These are phyloP conservation scores for Solanum corneliomulleri DNA, from an alignment of 257 asterid species.

Conservation along the genomic window DNA sequence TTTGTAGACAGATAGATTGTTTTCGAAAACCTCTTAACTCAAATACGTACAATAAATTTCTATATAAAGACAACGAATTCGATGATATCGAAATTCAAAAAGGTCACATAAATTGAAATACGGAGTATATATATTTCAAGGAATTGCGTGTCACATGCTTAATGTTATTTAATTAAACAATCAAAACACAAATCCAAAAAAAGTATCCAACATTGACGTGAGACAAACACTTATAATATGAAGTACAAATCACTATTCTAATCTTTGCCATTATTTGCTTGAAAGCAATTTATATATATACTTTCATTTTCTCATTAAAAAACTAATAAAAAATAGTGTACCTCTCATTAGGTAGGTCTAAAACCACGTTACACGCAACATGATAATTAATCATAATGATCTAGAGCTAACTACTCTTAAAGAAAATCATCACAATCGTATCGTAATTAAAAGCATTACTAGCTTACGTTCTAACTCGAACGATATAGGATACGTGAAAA, in stretches of 20 bases:
- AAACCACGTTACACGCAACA: not conserved
- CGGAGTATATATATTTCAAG: not conserved
- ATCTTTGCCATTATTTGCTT: not conserved
- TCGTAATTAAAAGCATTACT: not conserved
- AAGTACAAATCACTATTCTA: not conserved
- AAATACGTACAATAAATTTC: too few relatives aligned
- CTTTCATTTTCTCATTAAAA: not conserved
- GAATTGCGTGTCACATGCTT: not conserved
- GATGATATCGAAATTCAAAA: too few relatives aligned
- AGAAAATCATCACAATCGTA: not conserved
- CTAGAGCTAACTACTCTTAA: not conserved
- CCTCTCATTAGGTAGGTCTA: not conserved
- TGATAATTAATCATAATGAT: not conserved
- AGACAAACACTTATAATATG: not conserved
- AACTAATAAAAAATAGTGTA: not conserved
- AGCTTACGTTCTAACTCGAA: not conserved
- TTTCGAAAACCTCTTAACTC: too few relatives aligned
- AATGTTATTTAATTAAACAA: not conserved
- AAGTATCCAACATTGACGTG: not conserved
- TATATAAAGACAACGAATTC: too few relatives aligned
- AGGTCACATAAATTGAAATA: accelerated
- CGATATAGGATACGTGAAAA: accelerated
- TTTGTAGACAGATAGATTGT: too few relatives aligned
- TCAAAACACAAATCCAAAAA: not conserved
- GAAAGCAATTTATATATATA: not conserved